Base-by-base conservation (phyloP, 73 alveolate genomes). In the Stentor roeselii region DNA sequence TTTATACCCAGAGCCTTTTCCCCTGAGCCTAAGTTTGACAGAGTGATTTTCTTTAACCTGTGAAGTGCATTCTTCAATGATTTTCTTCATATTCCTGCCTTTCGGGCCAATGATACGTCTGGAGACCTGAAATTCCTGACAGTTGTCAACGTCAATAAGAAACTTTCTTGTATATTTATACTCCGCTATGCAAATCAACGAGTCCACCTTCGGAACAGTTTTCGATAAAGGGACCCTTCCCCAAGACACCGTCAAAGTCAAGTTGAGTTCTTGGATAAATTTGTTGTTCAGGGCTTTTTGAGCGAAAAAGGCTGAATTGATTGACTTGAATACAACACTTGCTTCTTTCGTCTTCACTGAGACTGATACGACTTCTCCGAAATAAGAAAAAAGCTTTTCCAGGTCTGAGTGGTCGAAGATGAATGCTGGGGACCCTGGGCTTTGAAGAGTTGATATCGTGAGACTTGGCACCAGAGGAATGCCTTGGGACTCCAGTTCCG, bases 1-100 rank as follows among this genome's bases (percentile, higher is more conserved):
- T 93, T 95, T 95, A 85, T 88, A 97, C 21, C 99, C 99, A 32
- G 99, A 94, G 30, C 99, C 99, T 83, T 88, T 93, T 36, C 99
- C 99, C 90, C 99, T 92, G 36, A 97, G 90, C 83, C 99, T 89
- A 37, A 97, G 90, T 86, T 97, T 97, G 35, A 95, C 98, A 34
- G 86, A 84, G 78, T 92, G 94, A 35, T 90, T 75, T 11, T 60
- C 87, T 34, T 84, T 85, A 38, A 84, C 88, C 37, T 95, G 92
- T 40, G 86, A 67, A 61, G 38, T 11, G 84, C 99, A 96, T 58
- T 84, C 76, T 78, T 97, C 98, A 31, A 96, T 90, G 78, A 97
- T 97, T 82, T 94, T 91, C 90, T 97, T 97, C 99, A 97, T 97
- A 86, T 97, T 97, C 3, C 0, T 82, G 36, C 50, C 88, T 60